A percentile compares a stretch with the other conserved stretches of the same genome.
These are phyloP conservation scores for Tarenaya hassleriana DNA, from an alignment of 345 rosid genomes.

Conservation along the genomic window DNA sequence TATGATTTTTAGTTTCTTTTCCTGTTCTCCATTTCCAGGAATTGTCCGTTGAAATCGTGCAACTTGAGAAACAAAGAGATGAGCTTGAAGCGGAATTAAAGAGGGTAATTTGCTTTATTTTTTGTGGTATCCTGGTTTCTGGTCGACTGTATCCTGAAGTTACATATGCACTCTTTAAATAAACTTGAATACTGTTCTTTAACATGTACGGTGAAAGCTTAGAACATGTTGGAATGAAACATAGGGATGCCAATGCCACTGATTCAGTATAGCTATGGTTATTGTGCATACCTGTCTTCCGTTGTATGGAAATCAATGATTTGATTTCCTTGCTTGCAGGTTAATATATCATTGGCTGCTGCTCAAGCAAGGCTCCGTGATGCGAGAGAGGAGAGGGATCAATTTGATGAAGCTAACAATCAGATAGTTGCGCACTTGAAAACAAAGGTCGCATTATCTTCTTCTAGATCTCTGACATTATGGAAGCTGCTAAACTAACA, in stretches of 20 bases:
- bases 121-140: slow-evolving; percentile 10
- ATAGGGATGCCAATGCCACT: neutral
- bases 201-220: neutral
- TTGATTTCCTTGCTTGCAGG: slow-evolving; percentile 38
- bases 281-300: neutral
- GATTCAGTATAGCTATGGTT: slow-evolving; percentile 7
- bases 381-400: slow-evolving; percentile 84
- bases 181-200: neutral
- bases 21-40: slow-evolving; percentile 46
- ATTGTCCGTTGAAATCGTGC: slow-evolving; percentile 67
- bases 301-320: slow-evolving; percentile 2
- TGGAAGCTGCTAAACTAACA: slow-evolving; percentile 5
- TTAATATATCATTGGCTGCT: slow-evolving; percentile 82
- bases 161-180: neutral
- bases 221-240: slow-evolving; percentile 3
- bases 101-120: slow-evolving; percentile 40
- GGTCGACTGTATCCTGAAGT: neutral
- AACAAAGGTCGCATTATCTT: slow-evolving; percentile 49
- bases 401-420: slow-evolving; percentile 89
- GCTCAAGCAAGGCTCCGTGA: slow-evolving; percentile 73
- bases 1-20: slow-evolving; percentile 17
- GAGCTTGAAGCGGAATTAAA: slow-evolving; percentile 90
- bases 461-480: slow-evolving; percentile 8
- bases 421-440: slow-evolving; percentile 76
- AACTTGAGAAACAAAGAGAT: slow-evolving; percentile 73